phyloP scores from a whole-genome alignment of 495 filamentous ascomycete genomes.

The Cudoniella acicularis region DNA sequence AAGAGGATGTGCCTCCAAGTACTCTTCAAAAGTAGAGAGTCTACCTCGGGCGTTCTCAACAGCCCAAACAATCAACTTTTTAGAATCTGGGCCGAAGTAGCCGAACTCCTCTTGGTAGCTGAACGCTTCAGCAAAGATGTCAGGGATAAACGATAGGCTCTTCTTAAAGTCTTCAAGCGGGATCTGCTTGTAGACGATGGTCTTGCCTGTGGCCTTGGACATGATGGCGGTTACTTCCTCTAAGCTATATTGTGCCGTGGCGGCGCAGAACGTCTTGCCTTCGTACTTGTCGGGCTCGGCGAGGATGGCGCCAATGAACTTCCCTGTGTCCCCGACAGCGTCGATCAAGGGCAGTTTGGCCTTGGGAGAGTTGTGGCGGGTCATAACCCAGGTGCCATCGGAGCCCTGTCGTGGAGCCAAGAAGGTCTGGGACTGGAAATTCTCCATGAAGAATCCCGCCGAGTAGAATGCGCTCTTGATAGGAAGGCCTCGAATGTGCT shows the following conservation, averaged over 20 bases:
- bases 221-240: conserved; percentile 36
- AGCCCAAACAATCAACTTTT: conserved; percentile 39
- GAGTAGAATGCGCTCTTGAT: conserved; percentile 42
- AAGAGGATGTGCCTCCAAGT: conserved; percentile 30
- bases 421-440: conserved; percentile 30
- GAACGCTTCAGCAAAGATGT: conserved; percentile 35
- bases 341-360: conserved; percentile 41
- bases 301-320: conserved; percentile 51
- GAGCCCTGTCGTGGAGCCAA: conserved; percentile 22
- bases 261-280: conserved; percentile 41
- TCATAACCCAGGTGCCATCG: conserved; percentile 33
- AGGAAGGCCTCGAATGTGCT: conserved; percentile 36
- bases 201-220: conserved; percentile 42
- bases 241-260: conserved; percentile 33
- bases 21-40: conserved; percentile 44
- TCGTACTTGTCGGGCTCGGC: conserved; percentile 47
- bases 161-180: conserved; percentile 33
- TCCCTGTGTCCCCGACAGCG: conserved; percentile 43
- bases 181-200: conserved; percentile 41
- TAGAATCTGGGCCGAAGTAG: conserved; percentile 40
- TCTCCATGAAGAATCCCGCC: conserved; percentile 48
- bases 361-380: conserved; percentile 25
- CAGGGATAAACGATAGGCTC: conserved; percentile 26
- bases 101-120: conserved; percentile 37
- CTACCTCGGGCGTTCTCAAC: conserved; percentile 34